A percentile compares a stretch with the other conserved stretches of the same genome.
phyloP scores from a whole-genome alignment of 371 early-diverging fungal genomes.

The Zychaea mexicana region DNA sequence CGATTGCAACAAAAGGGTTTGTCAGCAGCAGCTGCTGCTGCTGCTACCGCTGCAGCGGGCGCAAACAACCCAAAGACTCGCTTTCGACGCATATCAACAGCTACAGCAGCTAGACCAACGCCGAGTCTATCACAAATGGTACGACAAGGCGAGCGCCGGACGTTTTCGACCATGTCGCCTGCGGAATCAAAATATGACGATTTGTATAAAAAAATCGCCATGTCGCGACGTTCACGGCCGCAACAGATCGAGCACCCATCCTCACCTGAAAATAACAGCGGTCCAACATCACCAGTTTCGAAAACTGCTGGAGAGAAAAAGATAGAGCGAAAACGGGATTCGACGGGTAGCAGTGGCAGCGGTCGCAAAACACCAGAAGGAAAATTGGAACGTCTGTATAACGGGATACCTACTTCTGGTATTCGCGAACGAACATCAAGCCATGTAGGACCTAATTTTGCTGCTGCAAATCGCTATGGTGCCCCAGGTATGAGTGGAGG shows the following conservation, averaged over 20 bases:
- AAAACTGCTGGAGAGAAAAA: not conserved
- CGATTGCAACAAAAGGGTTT: not conserved
- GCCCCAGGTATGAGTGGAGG: not conserved
- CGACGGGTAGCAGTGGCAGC: conserved; percentile 7
- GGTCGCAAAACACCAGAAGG: conserved; percentile 26
- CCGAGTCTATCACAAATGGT: conserved; percentile 51
- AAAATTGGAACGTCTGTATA: conserved; percentile 37
- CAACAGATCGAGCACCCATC: not conserved
- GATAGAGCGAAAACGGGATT: not conserved
- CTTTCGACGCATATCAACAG: conserved; percentile 29
- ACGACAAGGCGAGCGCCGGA: conserved; percentile 43
- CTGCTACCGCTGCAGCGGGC: conserved; percentile 1
- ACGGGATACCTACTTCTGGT: conserved; percentile 37
- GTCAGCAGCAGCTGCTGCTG: not conserved
- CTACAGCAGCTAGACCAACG: conserved; percentile 28
- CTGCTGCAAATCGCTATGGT: not conserved
- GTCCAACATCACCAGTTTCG: not conserved
- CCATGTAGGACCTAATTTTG: not conserved
- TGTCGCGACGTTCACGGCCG: conserved; percentile 2
- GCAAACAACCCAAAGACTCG: conserved; percentile 15
- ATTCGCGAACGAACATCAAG: conserved; percentile 16
- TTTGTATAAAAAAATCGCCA: conserved; percentile 36
- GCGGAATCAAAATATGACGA: conserved; percentile 54
- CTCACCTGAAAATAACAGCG: conserved; percentile 1
- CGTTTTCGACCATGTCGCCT: conserved; percentile 48